These are phyloP conservation scores for Bacidia rubella DNA, from an alignment of 495 filamentous ascomycete genomes.

Conservation along the genomic window DNA sequence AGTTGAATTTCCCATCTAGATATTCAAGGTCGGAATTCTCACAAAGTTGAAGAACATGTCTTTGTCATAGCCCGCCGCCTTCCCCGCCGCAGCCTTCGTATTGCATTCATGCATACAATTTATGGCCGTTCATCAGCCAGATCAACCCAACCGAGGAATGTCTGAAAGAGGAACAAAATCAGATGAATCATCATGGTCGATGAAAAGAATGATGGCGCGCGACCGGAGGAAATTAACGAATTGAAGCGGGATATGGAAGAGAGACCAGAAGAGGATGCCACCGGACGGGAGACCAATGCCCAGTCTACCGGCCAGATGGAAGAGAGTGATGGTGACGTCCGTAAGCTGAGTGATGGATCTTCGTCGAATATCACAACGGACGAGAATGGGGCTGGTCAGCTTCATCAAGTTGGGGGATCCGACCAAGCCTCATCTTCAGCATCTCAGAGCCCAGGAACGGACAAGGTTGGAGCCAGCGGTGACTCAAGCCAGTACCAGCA, in stretches of 20 bases:
- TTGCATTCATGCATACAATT: neutral
- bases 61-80: neutral
- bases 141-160: neutral
- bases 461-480: neutral
- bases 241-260: neutral
- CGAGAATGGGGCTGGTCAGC: too few species aligned
- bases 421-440: neutral
- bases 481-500: too few species aligned
- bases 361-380: too few species aligned
- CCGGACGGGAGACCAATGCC: too few species aligned
- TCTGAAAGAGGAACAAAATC: neutral
- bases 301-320: too few species aligned
- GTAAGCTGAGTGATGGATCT: too few species aligned
- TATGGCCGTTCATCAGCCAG: neutral
- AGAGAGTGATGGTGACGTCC: too few species aligned
- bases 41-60: neutral
- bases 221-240: too few species aligned
- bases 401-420: too few species aligned
- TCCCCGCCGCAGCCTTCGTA: neutral
- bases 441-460: neutral
- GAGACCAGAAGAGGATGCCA: too few species aligned
- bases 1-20: too few species aligned
- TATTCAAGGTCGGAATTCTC: too few species aligned
- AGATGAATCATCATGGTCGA: conserved; percentile 2
- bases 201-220: neutral